phyloP scores from a whole-genome alignment of 1,139 yeast genomes.

The Wickerhamomyces sp. region DNA sequence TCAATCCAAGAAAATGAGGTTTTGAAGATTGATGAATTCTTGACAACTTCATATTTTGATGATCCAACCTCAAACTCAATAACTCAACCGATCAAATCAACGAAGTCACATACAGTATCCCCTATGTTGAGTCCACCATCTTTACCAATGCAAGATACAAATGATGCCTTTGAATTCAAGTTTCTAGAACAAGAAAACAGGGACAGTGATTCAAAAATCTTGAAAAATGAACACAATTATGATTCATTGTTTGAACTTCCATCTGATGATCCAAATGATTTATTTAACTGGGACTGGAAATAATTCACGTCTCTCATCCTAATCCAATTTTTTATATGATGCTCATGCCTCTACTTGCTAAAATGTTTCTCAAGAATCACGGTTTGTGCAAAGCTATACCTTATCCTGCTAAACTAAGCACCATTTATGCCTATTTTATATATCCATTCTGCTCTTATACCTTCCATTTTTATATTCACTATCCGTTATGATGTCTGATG shows the following conservation, averaged over 20 bases:
- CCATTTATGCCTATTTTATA: background rate
- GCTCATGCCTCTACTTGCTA: background rate
- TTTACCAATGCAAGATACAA: constrained; percentile 4
- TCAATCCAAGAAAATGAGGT: constrained; percentile 21
- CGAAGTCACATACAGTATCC: background rate
- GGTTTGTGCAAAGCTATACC: background rate
- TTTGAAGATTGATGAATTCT: constrained; percentile 19
- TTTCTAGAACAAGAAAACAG: constrained; percentile 17
- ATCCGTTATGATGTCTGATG: background rate
- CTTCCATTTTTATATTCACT: too few species aligned
- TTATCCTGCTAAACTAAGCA: background rate
- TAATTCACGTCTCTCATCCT: background rate
- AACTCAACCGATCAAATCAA: background rate
- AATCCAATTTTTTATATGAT: background rate
- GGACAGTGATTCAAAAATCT: constrained; percentile 1
- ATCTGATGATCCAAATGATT: constrained; percentile 6
- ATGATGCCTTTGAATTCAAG: constrained; percentile 18
- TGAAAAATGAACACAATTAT: constrained; percentile 5
- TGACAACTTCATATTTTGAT: constrained; percentile 20
- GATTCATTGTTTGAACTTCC: constrained; percentile 13
- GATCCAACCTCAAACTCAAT: constrained; percentile 11
- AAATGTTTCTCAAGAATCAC: background rate
- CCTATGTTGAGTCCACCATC: constrained; percentile 11
- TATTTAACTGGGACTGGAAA: constrained; percentile 18
- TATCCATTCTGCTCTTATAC: background rate